These are phyloP conservation scores for Hibiscus tridactylites DNA, from an alignment of 345 rosid genomes.

Conservation along the genomic window DNA sequence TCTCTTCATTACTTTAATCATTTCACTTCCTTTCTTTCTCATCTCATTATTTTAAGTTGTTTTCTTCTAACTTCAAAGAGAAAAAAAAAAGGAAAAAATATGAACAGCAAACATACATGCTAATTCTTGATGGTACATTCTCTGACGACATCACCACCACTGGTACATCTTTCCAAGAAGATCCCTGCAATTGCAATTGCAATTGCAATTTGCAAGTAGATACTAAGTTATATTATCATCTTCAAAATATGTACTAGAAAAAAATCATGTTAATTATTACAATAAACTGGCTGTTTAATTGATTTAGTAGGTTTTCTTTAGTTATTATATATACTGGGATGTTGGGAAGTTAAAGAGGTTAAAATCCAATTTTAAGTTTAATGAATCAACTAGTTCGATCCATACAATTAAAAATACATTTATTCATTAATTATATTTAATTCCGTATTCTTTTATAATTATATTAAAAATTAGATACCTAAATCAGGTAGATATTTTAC, in stretches of 20 bases:
- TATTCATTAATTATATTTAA: not conserved
- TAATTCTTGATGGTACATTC: constrained; percentile 66
- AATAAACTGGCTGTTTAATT: too few relatives aligned
- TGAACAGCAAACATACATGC: constrained; percentile 23
- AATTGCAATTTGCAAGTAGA: not conserved
- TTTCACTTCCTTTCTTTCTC: not conserved
- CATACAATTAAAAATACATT: not conserved
- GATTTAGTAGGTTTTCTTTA: too few relatives aligned
- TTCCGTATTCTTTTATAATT: not conserved
- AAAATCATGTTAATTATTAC: too few relatives aligned
- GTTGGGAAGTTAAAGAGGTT: too few relatives aligned
- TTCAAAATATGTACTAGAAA: too few relatives aligned
- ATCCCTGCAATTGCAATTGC: constrained; percentile 29
- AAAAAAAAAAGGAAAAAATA: too few relatives aligned
- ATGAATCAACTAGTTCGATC: too few relatives aligned
- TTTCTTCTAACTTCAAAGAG: not conserved
- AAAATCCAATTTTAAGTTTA: too few relatives aligned
- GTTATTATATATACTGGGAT: too few relatives aligned
- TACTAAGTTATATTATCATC: too few relatives aligned
- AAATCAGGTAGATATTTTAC: not conserved
- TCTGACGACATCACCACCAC: constrained; percentile 91
- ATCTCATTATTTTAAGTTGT: not conserved
- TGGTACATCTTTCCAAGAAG: constrained; percentile 60
- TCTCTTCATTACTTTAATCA: not conserved
- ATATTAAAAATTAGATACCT: not conserved